phyloP scores from a whole-genome alignment of 2,329 filamentous ascomycete genomes.

The Talaromyces piceae region DNA sequence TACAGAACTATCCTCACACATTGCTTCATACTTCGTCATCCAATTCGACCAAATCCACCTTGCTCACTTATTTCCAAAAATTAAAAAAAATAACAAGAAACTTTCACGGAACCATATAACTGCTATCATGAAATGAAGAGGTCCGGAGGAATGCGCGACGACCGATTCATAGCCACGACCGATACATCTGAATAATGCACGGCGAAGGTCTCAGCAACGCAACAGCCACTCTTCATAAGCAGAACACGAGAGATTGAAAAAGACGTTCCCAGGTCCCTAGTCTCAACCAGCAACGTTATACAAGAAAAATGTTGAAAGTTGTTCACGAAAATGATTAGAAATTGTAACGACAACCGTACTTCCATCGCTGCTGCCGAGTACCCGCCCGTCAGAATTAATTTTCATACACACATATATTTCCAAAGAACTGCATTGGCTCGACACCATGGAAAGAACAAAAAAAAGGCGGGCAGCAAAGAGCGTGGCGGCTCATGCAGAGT shows the following conservation, averaged over 20 bases:
- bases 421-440: neutral
- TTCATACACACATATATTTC: conserved; percentile 10
- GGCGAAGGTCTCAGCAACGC: neutral
- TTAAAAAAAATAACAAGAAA: neutral
- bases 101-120: neutral
- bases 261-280: neutral
- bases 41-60: neutral
- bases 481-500: neutral
- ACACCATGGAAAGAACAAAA: neutral
- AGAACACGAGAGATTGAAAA: neutral
- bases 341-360: neutral
- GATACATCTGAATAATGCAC: neutral
- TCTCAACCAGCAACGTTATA: neutral
- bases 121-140: no score
- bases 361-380: neutral
- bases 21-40: neutral
- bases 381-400: neutral
- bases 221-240: neutral
- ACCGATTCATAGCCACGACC: neutral
- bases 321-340: conserved; percentile 1
- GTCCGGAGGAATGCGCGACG: neutral
- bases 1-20: neutral
- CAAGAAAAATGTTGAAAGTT: neutral
- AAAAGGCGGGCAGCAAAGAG: neutral
- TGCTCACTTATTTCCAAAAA: neutral